These are phyloP conservation scores for Colletotrichum shisoi DNA, from an alignment of 2,329 filamentous ascomycete species.

Conservation along the genomic window DNA sequence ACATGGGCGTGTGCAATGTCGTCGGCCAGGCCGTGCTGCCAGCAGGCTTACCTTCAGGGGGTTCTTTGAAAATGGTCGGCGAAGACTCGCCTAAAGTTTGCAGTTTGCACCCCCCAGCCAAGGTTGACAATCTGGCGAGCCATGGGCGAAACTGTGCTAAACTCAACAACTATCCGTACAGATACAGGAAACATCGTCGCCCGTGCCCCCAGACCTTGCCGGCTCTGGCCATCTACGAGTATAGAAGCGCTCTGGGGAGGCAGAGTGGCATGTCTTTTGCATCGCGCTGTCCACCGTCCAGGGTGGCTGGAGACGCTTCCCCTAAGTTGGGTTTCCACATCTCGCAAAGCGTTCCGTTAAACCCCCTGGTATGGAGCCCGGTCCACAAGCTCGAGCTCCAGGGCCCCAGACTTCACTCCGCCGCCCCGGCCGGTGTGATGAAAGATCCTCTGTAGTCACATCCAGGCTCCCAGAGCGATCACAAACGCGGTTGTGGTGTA, in stretches of 20 bases:
- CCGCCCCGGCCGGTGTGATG: constrained; percentile 21
- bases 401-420: constrained; percentile 17
- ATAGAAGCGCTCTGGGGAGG: not conserved
- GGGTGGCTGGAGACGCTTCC: not conserved
- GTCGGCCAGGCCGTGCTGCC: too few relatives aligned
- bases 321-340: not conserved
- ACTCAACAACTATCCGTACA: too few relatives aligned
- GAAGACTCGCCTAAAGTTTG: too few relatives aligned
- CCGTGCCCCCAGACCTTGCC: not conserved
- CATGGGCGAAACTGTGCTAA: not conserved
- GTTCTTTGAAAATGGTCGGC: too few relatives aligned
- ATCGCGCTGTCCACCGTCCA: not conserved
- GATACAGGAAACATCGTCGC: not conserved
- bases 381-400: constrained; percentile 22
- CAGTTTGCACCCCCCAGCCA: too few relatives aligned
- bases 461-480: not conserved
- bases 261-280: not conserved
- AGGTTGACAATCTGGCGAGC: not conserved
- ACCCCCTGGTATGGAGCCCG: not conserved
- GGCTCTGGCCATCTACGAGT: not conserved
- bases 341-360: not conserved
- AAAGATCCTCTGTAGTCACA: not conserved
- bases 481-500: not conserved
- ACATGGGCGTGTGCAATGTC: too few relatives aligned
- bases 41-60: too few relatives aligned